These are phyloP conservation scores for Starmerella gropengiesseri DNA, from an alignment of 805 yeast species.

Conservation along the genomic window DNA sequence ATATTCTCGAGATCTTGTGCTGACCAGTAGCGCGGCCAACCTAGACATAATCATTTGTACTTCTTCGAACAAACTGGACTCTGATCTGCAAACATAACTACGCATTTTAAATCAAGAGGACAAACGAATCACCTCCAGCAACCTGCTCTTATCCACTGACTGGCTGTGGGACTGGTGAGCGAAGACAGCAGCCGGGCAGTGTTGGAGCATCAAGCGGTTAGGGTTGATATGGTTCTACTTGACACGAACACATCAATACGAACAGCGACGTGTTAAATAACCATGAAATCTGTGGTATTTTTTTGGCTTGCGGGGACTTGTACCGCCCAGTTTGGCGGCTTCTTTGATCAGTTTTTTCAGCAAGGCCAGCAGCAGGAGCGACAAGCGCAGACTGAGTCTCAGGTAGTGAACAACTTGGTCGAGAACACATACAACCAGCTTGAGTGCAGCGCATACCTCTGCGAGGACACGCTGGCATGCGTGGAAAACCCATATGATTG, in stretches of 20 bases:
- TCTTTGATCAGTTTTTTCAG: conserved; percentile 34
- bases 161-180: too few species aligned
- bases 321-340: conserved; percentile 34
- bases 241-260: too few species aligned
- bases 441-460: conserved; percentile 56
- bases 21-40: too few species aligned
- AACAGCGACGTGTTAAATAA: too few species aligned
- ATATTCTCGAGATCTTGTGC: background rate
- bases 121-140: too few species aligned
- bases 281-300: background rate
- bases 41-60: too few species aligned
- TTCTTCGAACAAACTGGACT: too few species aligned
- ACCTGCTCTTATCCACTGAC: too few species aligned
- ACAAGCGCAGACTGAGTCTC: conserved; percentile 28
- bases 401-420: conserved; percentile 12
- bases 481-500: conserved; percentile 61
- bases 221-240: background rate
- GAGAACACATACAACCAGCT: conserved; percentile 25
- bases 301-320: conserved; percentile 7
- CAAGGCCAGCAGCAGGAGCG: conserved; percentile 31
- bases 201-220: too few species aligned
- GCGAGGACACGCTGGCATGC: conserved; percentile 75
- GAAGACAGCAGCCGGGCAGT: too few species aligned
- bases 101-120: too few species aligned
- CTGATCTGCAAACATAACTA: too few species aligned